Conservation (phyloP, 345 rosid species). For the Arabis alpina region DNA sequence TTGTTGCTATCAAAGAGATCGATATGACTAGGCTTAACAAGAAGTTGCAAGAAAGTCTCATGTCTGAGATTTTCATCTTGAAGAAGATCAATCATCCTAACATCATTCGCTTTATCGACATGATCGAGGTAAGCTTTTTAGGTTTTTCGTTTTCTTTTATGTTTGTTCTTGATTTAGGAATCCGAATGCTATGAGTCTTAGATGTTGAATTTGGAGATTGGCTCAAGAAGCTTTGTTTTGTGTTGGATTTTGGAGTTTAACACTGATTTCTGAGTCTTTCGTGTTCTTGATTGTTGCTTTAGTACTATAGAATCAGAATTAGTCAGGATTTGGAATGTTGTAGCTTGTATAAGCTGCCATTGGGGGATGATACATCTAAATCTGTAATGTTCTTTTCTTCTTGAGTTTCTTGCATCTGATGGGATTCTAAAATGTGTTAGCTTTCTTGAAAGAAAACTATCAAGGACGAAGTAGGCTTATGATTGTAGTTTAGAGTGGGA, state of each 20-base stretch:
- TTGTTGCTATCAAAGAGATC: slow-evolving; percentile 98
- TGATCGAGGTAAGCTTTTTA: slow-evolving; percentile 67
- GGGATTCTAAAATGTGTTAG: slow-evolving; percentile 5
- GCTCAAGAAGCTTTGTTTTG: not conserved
- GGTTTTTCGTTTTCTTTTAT: not conserved
- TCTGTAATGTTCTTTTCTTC: not conserved
- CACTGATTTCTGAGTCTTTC: not conserved
- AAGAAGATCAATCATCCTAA: slow-evolving; percentile 80
- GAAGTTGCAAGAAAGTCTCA: slow-evolving; percentile 91
- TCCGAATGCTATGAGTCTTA: not conserved
- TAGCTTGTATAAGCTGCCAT: slow-evolving; percentile 21
- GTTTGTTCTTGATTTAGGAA: not conserved
- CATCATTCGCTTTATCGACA: slow-evolving; percentile 86
- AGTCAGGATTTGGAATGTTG: slow-evolving; percentile 14
- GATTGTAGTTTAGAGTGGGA: not conserved
- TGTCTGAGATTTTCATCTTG: slow-evolving; percentile 87
- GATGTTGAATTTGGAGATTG: not conserved
- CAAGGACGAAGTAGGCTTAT: not conserved
- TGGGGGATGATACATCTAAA: slow-evolving; percentile 19
- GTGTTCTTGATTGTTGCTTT: not conserved
- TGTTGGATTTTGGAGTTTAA: not conserved
- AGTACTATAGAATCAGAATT: not conserved
- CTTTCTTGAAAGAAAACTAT: not conserved
- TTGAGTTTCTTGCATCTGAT: not conserved
- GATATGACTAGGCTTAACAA: slow-evolving; percentile 62